Conservation (phyloP, 371 early-diverging fungal genomes). For the Saksenaea oblongispora region DNA sequence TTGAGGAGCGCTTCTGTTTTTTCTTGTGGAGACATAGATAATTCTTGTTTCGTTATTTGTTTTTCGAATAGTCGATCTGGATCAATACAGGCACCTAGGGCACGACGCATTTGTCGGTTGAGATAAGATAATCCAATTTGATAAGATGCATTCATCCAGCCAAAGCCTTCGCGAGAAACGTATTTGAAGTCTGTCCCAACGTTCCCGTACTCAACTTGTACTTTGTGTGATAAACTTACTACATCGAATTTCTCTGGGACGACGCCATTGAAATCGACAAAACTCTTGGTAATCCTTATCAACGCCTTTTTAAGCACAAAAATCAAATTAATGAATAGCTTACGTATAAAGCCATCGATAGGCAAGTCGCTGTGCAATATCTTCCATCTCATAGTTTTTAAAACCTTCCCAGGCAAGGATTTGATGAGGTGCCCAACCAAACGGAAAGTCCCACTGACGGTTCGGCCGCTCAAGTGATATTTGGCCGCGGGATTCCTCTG, state of each 20-base stretch:
- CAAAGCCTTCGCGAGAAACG: constrained; percentile 92
- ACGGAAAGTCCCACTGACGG: constrained; percentile 95
- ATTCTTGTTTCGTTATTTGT: neutral
- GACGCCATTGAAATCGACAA: constrained; percentile 92
- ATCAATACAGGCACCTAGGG: constrained; percentile 76
- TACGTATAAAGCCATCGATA: constrained; percentile 92
- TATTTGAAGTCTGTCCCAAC: constrained; percentile 91
- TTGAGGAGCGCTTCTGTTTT: neutral
- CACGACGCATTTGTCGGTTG: constrained; percentile 64
- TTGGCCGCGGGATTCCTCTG: constrained; percentile 77
- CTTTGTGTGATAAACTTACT: constrained; percentile 84
- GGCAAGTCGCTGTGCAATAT: constrained; percentile 74
- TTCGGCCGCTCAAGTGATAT: constrained; percentile 82
- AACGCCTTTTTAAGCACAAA: neutral
- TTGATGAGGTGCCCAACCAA: constrained; percentile 98
- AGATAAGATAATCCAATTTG: constrained; percentile 81
- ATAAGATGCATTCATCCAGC: constrained; percentile 96
- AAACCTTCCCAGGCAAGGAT: constrained; percentile 92
- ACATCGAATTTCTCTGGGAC: constrained; percentile 90
- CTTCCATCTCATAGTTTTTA: constrained; percentile 73
- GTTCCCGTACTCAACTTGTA: constrained; percentile 93
- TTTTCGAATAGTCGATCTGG: constrained; percentile 36
- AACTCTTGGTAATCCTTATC: constrained; percentile 72
- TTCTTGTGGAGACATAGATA: neutral
- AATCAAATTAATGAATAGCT: constrained; percentile 8